Evolutionary conservation across 176 grass and related monocot species (phyloP).

Genomic region (Miscanthus lutarioriparius): DNA sequence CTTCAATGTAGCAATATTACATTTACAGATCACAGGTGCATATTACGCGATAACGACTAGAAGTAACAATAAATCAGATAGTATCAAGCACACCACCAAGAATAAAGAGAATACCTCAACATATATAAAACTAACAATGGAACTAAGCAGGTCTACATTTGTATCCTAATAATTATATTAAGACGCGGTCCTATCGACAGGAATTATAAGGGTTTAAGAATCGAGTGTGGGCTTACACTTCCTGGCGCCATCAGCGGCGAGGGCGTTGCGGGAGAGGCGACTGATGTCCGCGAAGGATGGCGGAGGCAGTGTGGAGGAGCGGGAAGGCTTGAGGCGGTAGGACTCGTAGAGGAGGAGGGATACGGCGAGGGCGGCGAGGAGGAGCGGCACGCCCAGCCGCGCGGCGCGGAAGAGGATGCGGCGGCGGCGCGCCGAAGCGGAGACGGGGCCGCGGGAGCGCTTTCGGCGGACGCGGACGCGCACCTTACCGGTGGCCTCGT

Average conservation of each 20-base stretch:
- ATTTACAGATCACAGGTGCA: not conserved
- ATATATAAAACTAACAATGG: constrained; percentile 36
- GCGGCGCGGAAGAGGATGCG: constrained; percentile 37
- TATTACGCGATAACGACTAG: not conserved
- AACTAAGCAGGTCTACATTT: constrained; percentile 17
- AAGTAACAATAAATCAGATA: not conserved
- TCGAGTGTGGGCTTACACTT: constrained; percentile 51
- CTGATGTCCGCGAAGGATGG: constrained; percentile 30
- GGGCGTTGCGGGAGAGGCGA: constrained; percentile 39
- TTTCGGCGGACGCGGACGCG: constrained; percentile 61
- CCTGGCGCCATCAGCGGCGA: constrained; percentile 53
- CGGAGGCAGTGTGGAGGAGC: not conserved
- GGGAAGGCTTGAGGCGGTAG: constrained; percentile 29
- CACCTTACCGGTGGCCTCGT: constrained; percentile 58
- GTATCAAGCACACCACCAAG: not conserved
- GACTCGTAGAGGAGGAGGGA: constrained; percentile 63
- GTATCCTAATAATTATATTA: constrained; percentile 11
- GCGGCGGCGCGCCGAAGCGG: constrained; percentile 25
- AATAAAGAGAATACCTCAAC: not conserved
- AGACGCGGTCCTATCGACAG: not conserved
- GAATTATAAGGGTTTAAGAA: constrained; percentile 31
- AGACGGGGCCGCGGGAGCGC: constrained; percentile 29
- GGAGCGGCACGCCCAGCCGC: constrained; percentile 39
- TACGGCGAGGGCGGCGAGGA: constrained; percentile 54
- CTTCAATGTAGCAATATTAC: not conserved